These are phyloP conservation scores for Fraxinus ornus DNA, from an alignment of 305 asterid species.

Conservation along the genomic window DNA sequence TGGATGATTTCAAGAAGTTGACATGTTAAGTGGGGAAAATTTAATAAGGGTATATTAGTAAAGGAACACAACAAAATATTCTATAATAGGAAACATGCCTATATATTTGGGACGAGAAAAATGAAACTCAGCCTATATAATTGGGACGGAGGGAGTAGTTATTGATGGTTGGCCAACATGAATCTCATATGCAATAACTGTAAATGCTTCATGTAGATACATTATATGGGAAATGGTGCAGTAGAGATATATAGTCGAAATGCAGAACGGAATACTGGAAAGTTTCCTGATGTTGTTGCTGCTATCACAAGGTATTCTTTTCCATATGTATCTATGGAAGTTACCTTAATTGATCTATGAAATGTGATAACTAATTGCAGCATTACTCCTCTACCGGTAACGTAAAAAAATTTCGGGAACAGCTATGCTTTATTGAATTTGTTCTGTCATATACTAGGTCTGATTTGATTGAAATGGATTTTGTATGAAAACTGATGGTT, in stretches of 20 bases:
- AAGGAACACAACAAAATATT: too few relatives aligned
- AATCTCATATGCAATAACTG: slow-evolving; percentile 11
- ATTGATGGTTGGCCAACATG: not conserved
- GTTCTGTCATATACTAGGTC: not conserved
- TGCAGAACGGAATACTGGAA: slow-evolving; percentile 89
- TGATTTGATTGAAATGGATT: not conserved
- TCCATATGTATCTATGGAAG: slow-evolving; percentile 10
- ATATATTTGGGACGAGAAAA: too few relatives aligned
- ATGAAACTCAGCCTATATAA: too few relatives aligned
- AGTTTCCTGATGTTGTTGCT: slow-evolving; percentile 88
- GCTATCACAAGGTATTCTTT: slow-evolving; percentile 67
- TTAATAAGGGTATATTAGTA: too few relatives aligned
- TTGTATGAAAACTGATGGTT: not conserved
- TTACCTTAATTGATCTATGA: slow-evolving; percentile 3
- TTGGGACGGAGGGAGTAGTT: not conserved
- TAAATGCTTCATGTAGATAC: slow-evolving; percentile 54
- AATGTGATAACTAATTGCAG: slow-evolving; percentile 15
- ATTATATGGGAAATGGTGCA: slow-evolving; percentile 74
- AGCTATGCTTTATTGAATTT: not conserved
- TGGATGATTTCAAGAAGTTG: too few relatives aligned
- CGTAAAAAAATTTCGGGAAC: not conserved
- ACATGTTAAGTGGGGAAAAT: too few relatives aligned
- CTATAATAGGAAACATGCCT: too few relatives aligned
- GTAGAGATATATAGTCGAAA: slow-evolving; percentile 97
- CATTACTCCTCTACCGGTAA: not conserved